A percentile compares a stretch with the other conserved stretches of the same genome.
Conservation (phyloP, 2,329 filamentous ascomycete genomes). For the Colletotrichum destructivum region DNA sequence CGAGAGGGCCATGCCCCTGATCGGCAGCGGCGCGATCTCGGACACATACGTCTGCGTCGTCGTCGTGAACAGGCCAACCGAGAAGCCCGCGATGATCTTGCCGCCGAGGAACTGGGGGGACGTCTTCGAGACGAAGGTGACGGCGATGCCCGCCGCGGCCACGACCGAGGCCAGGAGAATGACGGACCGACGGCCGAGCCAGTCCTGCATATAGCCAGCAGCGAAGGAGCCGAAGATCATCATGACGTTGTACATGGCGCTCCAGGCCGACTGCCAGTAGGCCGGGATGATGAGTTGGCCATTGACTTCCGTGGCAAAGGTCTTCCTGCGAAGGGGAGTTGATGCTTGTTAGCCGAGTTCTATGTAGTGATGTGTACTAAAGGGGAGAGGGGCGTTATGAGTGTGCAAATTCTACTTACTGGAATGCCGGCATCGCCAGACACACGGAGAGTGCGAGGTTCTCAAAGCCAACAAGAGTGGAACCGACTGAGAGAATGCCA, state of each 20-base stretch:
- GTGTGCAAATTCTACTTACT: conserved; percentile 26
- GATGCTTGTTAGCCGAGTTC: neutral
- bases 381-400: neutral
- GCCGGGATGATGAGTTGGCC: conserved; percentile 45
- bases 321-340: conserved; percentile 25
- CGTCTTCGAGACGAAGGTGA: conserved; percentile 40
- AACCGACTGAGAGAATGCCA: conserved; percentile 28
- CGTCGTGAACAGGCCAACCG: conserved; percentile 42
- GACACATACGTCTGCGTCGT: conserved; percentile 53
- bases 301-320: conserved; percentile 43
- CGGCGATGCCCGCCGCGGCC: conserved; percentile 41
- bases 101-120: conserved; percentile 43
- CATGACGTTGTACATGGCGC: conserved; percentile 44
- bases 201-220: conserved; percentile 44
- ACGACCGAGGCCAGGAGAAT: conserved; percentile 38
- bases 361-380: too few relatives aligned
- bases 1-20: conserved; percentile 55
- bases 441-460: conserved; percentile 44
- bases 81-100: conserved; percentile 45
- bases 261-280: conserved; percentile 47
- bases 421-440: conserved; percentile 45
- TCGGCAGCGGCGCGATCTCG: conserved; percentile 51
- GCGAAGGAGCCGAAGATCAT: conserved; percentile 43
- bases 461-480: conserved; percentile 43
- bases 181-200: conserved; percentile 43